Conservation (phyloP, 176 grass and related monocot species). For the Rhynchospora pubera region DNA sequence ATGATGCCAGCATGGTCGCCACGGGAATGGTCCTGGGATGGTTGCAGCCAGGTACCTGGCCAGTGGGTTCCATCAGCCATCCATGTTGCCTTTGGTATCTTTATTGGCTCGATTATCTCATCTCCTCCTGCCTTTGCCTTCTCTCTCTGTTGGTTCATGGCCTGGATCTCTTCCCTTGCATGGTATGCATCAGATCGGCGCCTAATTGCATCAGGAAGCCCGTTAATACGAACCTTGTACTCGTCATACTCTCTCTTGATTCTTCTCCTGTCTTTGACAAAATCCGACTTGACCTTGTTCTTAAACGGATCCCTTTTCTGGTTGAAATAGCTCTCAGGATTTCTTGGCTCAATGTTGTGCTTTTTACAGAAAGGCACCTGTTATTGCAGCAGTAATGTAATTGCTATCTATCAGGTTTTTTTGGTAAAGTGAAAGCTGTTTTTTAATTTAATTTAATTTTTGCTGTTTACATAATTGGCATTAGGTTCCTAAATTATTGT, state of each 20-base stretch:
- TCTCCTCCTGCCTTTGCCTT: constrained; percentile 72
- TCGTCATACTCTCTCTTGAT: constrained; percentile 93
- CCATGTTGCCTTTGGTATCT: constrained; percentile 93
- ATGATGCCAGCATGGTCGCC: constrained; percentile 90
- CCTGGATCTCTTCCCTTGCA: constrained; percentile 94
- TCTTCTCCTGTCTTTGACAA: constrained; percentile 89
- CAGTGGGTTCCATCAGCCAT: constrained; percentile 98
- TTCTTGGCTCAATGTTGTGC: constrained; percentile 87
- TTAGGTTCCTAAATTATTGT: background rate
- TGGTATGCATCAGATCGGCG: constrained; percentile 90
- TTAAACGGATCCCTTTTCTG: constrained; percentile 82
- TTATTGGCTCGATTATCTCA: constrained; percentile 66
- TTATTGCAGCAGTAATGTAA: background rate
- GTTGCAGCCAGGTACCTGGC: constrained; percentile 83
- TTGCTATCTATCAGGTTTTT: background rate
- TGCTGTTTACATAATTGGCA: background rate
- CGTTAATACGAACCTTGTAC: constrained; percentile 91
- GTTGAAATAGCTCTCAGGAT: constrained; percentile 94
- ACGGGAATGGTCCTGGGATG: constrained; percentile 63
- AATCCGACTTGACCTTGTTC: constrained; percentile 86
- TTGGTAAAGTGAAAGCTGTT: background rate
- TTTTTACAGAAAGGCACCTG: constrained; percentile 90
- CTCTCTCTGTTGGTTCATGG: constrained; percentile 78
- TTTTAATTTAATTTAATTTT: background rate
- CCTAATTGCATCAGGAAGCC: constrained; percentile 81